Conservation (phyloP, 805 yeast genomes). For the Metschnikowia cubensis region DNA sequence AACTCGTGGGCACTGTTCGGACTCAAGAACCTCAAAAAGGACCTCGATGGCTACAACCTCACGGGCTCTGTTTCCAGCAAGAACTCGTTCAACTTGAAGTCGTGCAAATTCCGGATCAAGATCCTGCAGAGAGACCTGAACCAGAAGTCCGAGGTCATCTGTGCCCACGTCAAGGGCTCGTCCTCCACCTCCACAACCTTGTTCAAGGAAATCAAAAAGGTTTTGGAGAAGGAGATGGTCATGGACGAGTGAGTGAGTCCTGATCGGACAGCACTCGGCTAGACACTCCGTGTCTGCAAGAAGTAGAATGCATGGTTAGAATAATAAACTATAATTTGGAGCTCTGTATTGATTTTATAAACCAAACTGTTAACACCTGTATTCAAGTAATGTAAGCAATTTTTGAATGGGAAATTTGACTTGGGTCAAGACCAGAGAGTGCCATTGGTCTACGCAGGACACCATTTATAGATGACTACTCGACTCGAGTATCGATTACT, state of each 20-base stretch:
- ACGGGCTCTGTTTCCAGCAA: conserved; percentile 61
- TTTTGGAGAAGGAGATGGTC: conserved; percentile 62
- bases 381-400: no score
- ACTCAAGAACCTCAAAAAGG: conserved; percentile 49
- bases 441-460: no score
- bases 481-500: no score
- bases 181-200: conserved; percentile 56
- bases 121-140: conserved; percentile 38
- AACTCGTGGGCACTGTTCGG: conserved; percentile 72
- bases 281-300: no score
- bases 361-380: no score
- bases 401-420: no score
- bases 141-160: conserved; percentile 51
- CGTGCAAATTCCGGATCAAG: conserved; percentile 59
- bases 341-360: no score
- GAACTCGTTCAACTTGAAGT: conserved; percentile 58
- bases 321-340: no score
- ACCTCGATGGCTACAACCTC: conserved; percentile 41
- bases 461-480: no score
- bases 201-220: conserved; percentile 60
- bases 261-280: no score
- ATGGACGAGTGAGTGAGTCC: conserved; percentile 26
- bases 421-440: no score
- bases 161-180: conserved; percentile 65
- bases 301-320: not conserved